Conservation (phyloP, 805 yeast genomes). For the Kockiozyma suomiensis region DNA sequence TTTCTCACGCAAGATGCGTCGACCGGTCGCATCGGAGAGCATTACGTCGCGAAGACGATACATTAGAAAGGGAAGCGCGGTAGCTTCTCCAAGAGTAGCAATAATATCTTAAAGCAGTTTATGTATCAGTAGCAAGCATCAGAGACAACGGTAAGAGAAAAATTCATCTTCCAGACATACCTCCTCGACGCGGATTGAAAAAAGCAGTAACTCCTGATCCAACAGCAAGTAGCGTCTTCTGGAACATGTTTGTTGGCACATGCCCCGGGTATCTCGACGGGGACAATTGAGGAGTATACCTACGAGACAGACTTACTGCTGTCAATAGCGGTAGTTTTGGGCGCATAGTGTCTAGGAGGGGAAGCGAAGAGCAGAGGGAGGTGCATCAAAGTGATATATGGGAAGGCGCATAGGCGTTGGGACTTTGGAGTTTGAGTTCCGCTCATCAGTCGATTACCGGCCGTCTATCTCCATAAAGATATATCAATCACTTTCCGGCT, state of each 20-base stretch:
- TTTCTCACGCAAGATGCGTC: conserved; percentile 72
- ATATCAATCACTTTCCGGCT: too few species aligned
- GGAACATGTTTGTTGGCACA: conserved; percentile 68
- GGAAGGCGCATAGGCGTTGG: not conserved
- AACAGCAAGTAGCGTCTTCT: conserved; percentile 62
- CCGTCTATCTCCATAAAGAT: too few species aligned
- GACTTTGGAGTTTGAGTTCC: not conserved
- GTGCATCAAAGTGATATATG: not conserved
- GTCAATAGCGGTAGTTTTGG: not conserved
- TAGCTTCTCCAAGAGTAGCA: conserved; percentile 70
- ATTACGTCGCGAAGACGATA: conserved; percentile 65
- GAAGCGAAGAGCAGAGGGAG: not conserved
- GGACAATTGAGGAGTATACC: not conserved
- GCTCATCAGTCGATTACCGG: too few species aligned
- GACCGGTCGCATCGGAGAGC: conserved; percentile 75
- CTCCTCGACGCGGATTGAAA: conserved; percentile 46
- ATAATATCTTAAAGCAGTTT: conserved; percentile 41
- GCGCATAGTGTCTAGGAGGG: not conserved
- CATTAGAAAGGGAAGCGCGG: conserved; percentile 74
- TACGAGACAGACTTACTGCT: not conserved
- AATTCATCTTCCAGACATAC: too few species aligned
- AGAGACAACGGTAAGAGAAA: too few species aligned
- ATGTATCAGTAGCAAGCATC: too few species aligned
- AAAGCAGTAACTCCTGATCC: conserved; percentile 79
- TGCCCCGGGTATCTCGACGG: conserved; percentile 63